Percentiles rank a stretch among this genome's conserved stretches.
phyloP scores from a whole-genome alignment of 371 early-diverging fungal genomes.

The Apophysomyces elegans region DNA sequence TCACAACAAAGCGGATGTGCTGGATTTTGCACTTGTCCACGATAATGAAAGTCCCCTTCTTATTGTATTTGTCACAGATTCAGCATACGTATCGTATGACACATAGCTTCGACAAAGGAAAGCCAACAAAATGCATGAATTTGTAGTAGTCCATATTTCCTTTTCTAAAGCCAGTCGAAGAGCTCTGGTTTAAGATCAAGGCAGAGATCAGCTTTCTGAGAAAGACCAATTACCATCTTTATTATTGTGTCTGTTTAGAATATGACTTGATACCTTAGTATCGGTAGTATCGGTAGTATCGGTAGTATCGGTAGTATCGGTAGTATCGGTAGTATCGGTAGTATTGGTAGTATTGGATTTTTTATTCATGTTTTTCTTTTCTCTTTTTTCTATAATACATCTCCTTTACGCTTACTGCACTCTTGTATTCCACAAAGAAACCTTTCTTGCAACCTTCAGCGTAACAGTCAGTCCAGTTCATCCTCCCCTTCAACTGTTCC shows the following conservation, averaged over 20 bases:
- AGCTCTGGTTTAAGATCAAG: neutral
- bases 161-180: neutral
- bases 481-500: conserved; percentile 1
- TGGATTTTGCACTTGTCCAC: neutral
- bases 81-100: no score
- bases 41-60: neutral
- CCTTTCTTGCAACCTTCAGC: neutral
- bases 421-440: neutral
- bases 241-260: neutral
- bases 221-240: neutral
- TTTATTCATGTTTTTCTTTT: neutral
- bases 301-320: no score
- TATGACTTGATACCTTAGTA: neutral
- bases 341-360: neutral
- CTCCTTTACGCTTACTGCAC: neutral
- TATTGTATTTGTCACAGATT: no score
- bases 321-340: no score
- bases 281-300: no score
- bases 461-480: neutral
- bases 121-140: no score
- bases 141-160: neutral
- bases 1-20: neutral
- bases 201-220: conserved; percentile 1
- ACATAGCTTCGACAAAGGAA: no score
- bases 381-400: neutral